phyloP scores from a whole-genome alignment of 495 filamentous ascomycete species.

The Letharia columbiana region DNA sequence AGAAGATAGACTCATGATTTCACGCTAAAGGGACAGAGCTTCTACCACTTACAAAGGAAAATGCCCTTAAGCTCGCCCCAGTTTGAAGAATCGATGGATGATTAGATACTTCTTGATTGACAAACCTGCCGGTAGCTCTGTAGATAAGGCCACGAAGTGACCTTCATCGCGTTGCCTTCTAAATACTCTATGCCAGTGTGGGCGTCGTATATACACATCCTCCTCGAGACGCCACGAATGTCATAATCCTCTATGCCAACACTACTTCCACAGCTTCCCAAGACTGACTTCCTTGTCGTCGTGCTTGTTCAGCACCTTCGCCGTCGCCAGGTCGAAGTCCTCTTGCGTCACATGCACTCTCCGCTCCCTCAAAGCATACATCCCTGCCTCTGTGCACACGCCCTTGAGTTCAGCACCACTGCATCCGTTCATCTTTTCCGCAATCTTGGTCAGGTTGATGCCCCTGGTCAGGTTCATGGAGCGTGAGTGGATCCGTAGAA shows the following conservation, averaged over 20 bases:
- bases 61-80: not conserved
- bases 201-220: not conserved
- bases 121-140: not conserved
- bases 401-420: conserved; percentile 95
- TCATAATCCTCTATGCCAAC: not conserved
- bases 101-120: not conserved
- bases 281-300: conserved; percentile 94
- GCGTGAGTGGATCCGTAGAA: conserved; percentile 89
- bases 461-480: conserved; percentile 98
- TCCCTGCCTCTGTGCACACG: conserved; percentile 93
- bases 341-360: conserved; percentile 98
- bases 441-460: conserved; percentile 97
- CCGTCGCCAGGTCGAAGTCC: conserved; percentile 96
- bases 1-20: not conserved
- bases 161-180: not conserved
- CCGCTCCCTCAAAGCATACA: conserved; percentile 92
- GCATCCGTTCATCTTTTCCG: conserved; percentile 99
- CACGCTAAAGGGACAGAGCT: not conserved
- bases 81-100: not conserved
- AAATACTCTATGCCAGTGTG: not conserved
- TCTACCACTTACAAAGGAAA: not conserved
- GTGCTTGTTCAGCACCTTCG: conserved; percentile 99
- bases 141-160: not conserved
- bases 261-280: conserved; percentile 87
- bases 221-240: not conserved